Evolutionary conservation across 2,329 filamentous ascomycete species (phyloP).

Genomic region (Trichophaea hybrida): DNA sequence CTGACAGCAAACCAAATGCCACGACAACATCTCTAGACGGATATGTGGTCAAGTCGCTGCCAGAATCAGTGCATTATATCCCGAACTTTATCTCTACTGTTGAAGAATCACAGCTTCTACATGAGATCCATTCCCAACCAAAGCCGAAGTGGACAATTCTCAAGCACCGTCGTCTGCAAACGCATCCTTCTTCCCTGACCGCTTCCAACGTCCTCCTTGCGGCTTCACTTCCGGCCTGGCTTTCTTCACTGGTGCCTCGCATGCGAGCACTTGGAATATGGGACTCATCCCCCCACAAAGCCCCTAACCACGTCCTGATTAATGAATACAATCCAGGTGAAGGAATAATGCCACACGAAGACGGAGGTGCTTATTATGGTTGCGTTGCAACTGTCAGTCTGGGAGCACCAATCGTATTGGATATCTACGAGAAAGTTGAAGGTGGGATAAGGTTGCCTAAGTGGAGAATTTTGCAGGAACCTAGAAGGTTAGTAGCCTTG

Average conservation of each 20-base stretch:
- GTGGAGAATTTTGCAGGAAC: constrained; percentile 34
- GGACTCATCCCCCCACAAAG: constrained; percentile 51
- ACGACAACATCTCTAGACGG: constrained; percentile 35
- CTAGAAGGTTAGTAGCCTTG: constrained; percentile 29
- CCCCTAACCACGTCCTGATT: constrained; percentile 80
- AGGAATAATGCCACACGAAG: constrained; percentile 96
- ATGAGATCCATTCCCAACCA: constrained; percentile 48
- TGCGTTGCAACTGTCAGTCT: constrained; percentile 86
- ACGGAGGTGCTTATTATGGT: constrained; percentile 72
- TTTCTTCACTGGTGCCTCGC: constrained; percentile 50
- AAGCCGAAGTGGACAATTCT: constrained; percentile 75
- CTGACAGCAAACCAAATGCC: not conserved
- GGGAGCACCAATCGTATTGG: constrained; percentile 60
- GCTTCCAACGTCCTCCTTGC: constrained; percentile 59
- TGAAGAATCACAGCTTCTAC: constrained; percentile 57
- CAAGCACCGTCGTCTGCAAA: constrained; percentile 77
- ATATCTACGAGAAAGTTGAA: constrained; percentile 48
- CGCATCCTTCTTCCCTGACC: constrained; percentile 72
- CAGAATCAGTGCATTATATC: constrained; percentile 64
- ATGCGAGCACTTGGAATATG: constrained; percentile 38
- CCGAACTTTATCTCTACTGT: constrained; percentile 64
- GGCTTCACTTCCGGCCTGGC: constrained; percentile 57
- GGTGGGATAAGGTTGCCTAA: constrained; percentile 26
- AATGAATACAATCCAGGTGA: constrained; percentile 82
- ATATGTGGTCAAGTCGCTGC: constrained; percentile 42